Evolutionary conservation across 2,329 filamentous ascomycete genomes (phyloP).

Genomic region (Chaetomiaceae sp.): DNA sequence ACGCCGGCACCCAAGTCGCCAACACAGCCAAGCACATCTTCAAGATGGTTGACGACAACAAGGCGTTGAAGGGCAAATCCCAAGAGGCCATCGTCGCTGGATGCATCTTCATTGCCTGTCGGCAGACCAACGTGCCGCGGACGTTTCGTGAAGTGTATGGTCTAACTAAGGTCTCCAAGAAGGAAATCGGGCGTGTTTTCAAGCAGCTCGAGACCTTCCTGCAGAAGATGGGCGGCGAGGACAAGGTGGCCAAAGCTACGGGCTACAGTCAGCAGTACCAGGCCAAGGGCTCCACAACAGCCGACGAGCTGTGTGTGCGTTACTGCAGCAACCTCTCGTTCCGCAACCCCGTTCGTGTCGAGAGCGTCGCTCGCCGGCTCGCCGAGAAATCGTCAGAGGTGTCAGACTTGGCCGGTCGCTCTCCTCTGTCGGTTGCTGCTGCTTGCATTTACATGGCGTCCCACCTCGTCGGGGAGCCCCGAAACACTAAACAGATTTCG

Average conservation of each 20-base stretch:
- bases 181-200: conserved; percentile 95
- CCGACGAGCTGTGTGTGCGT: conserved; percentile 79
- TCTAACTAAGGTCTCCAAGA: conserved; percentile 90
- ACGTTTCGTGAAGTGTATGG: conserved; percentile 94
- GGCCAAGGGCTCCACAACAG: conserved; percentile 70
- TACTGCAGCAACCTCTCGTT: conserved; percentile 81
- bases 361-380: conserved; percentile 73
- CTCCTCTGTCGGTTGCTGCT: conserved; percentile 87
- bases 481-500: conserved; percentile 82
- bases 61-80: conserved; percentile 91
- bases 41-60: conserved; percentile 89
- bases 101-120: conserved; percentile 96
- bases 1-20: conserved; percentile 73
- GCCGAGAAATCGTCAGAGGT: conserved; percentile 73
- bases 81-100: conserved; percentile 91
- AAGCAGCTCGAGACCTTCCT: conserved; percentile 89
- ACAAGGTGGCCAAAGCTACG: conserved; percentile 48
- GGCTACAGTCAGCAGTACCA: conserved; percentile 60
- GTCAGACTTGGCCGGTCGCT: conserved; percentile 83
- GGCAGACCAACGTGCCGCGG: conserved; percentile 78
- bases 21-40: conserved; percentile 93
- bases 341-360: conserved; percentile 67
- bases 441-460: conserved; percentile 97
- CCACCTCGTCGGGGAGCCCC: conserved; percentile 74
- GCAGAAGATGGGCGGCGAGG: conserved; percentile 58